These are phyloP conservation scores for Claviceps paspali DNA, from an alignment of 2,329 filamentous ascomycete genomes.

Conservation along the genomic window DNA sequence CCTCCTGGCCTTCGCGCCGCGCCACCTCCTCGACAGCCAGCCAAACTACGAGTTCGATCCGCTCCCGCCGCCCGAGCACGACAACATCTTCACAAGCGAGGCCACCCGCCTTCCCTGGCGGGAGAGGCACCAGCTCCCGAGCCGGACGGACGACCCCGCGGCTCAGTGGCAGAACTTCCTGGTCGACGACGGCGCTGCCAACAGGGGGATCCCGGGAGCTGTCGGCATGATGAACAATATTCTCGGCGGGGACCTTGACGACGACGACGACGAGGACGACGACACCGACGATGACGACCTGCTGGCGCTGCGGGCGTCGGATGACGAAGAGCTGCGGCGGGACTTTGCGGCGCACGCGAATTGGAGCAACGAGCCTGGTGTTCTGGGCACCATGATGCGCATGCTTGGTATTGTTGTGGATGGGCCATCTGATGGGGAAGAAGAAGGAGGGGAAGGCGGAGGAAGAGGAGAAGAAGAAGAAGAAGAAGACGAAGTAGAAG, in stretches of 20 bases:
- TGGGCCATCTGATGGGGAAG: too few species aligned
- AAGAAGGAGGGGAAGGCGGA: too few species aligned
- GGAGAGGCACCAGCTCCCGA: constrained; percentile 8
- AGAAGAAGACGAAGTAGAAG: constrained; percentile 1
- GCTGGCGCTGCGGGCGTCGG: too few species aligned
- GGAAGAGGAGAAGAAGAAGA: constrained; percentile 5
- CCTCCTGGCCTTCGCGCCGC: constrained; percentile 56
- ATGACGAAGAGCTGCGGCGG: constrained; percentile 12
- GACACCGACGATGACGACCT: too few species aligned
- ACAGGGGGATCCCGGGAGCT: too few species aligned
- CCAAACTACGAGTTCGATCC: constrained; percentile 70
- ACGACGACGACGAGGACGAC: constrained; percentile 14
- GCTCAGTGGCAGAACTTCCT: constrained; percentile 16
- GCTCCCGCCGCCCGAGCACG: constrained; percentile 49
- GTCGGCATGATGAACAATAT: constrained; percentile 3
- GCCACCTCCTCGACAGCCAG: constrained; percentile 43
- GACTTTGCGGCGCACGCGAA: constrained; percentile 17
- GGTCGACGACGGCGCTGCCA: too few species aligned
- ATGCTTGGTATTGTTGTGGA: constrained; percentile 13
- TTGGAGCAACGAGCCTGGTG: constrained; percentile 13
- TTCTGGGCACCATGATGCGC: constrained; percentile 13
- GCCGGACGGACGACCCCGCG: constrained; percentile 9
- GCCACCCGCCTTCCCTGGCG: constrained; percentile 29
- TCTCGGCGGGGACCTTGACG: background rate
- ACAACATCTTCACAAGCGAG: constrained; percentile 34